Percentiles rank a stretch among this genome's conserved stretches.
phyloP scores from a whole-genome alignment of 768 basidiomycete species.

The Russula virescens region DNA sequence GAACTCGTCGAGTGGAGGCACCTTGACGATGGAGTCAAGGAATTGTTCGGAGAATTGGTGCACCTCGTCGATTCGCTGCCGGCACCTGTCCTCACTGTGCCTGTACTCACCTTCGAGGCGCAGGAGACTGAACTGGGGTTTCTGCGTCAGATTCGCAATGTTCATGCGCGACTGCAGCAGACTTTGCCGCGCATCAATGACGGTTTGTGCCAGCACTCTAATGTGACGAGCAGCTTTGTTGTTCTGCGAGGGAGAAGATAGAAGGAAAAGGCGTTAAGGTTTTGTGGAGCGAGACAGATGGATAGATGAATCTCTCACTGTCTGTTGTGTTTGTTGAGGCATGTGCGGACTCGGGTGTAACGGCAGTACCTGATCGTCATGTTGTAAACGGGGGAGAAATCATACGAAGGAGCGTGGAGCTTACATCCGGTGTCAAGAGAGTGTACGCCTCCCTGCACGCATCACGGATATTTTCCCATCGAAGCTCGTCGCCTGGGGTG shows the following conservation, averaged over 20 bases:
- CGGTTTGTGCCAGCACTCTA: constrained; percentile 4
- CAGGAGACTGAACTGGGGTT: background rate
- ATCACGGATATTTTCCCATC: constrained; percentile 15
- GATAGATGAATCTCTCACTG: background rate
- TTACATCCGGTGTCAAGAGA: background rate
- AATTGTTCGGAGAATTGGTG: constrained; percentile 10
- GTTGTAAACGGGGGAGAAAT: background rate
- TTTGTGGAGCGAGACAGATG: too few species aligned
- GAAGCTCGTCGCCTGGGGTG: constrained; percentile 10
- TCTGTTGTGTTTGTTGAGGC: background rate
- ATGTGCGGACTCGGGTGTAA: background rate
- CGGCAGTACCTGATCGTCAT: background rate
- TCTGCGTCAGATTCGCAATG: constrained; percentile 2
- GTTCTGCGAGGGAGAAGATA: background rate
- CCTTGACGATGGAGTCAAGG: constrained; percentile 8
- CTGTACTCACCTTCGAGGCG: constrained; percentile 15
- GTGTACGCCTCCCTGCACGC: constrained; percentile 10
- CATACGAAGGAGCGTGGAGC: too few species aligned
- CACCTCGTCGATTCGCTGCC: background rate
- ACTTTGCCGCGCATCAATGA: background rate
- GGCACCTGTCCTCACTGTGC: background rate
- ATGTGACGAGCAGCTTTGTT: constrained; percentile 13
- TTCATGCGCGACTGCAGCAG: background rate
- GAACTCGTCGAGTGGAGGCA: constrained; percentile 8
- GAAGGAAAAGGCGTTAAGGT: background rate